Base-by-base conservation (phyloP, 2,329 filamentous ascomycete species). In the Curvularia sp. region DNA sequence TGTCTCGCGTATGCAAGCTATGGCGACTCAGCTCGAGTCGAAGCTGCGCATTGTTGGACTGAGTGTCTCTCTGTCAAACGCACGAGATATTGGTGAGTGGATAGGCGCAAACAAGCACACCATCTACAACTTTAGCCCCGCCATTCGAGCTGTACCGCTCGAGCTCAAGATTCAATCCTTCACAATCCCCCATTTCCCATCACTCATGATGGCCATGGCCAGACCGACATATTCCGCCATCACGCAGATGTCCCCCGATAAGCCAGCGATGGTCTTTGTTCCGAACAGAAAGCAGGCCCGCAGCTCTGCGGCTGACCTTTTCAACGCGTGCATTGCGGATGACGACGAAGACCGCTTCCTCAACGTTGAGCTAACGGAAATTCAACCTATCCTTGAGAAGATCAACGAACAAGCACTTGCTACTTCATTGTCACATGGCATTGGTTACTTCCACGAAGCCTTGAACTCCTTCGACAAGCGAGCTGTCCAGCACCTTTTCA, bases 171-270 rank as follows among this genome's bases (percentile, higher is more conserved):
- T 99, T 48, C 95, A 99, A 78, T 94, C 93, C 1, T 99, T 95
- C 80, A 91, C 89, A 28, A 96, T 97, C 60, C 93, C 96, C 47
- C 96, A 99, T 75, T 97, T 97, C 81, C 96, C 95, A 4, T 98
- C 95, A 10, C 85, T 99, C 41, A 99, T 99, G 95, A 86, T 99
- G 67, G 93, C 95, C 13, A 99, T 99, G 95, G 92, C 93, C 15
- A 94, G 96, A 77, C 96, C 96, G 20, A 89, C 92, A 1, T 98
- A 97, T 76, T 83, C 92, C 60, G 91, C 94, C 2, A 91, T 99
- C 66, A 86, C 92, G 2, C 92, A 96, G 70, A 86, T 96, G 75
- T 96, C 95, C 6, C 83, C 92, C 0, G 89, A 96, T 63, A 95
- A 97, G 79, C 93, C 94, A 28, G 90, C 93, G 1, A 87, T 99